Evolutionary conservation across 129 eudicot genomes (phyloP), one percentile per base, ranked within the genome.

Genomic region (Chrysanthemum makinoi): DNA sequence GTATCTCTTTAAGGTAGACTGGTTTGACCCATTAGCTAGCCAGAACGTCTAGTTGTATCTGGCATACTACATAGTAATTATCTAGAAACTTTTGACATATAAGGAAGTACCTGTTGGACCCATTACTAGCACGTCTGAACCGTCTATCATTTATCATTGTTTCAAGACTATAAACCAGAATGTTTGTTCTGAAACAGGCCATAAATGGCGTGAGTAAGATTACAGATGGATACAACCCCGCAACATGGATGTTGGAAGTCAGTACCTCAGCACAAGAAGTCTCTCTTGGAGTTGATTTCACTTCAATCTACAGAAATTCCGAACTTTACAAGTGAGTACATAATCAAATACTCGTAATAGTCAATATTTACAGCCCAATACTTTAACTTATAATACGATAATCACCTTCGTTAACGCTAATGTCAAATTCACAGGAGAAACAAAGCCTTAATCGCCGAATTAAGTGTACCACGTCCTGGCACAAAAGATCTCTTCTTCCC

Each of bases 201-300:
- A 68, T 84, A 9, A 68, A 78, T 11, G 95, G 90, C 5, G 77
- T 88, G 55, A 66, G 77, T 30, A 85, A 82, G 80, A 88, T 88
- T 6, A 82, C 54, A 73, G 95, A 87, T 14, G 92, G 83, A 26
- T 84, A 83, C 55, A 87, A 87, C 82, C 92, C 92, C 6, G 89
- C 93, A 9, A 87, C 93, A 0, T 87, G 93, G 93, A 82, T 87
- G 93, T 53, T 87, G 80, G 93, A 87, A 77, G 85, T 87, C 0
- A 79, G 85, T 13, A 75, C 85, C 13, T 20, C 85, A 12, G 77
- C 87, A 8, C 87, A 84, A 80, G 93, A 87, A 73, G 39, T 74
- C 26, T 14, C 79, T 9, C 76, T 84, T 6, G 87, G 85, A 17
- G 66, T 87, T 44, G 80, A 87, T 65, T 87, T 87, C 61, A 58